Base-by-base conservation (phyloP, 306 rosid species). In the Parietaria judaica region DNA sequence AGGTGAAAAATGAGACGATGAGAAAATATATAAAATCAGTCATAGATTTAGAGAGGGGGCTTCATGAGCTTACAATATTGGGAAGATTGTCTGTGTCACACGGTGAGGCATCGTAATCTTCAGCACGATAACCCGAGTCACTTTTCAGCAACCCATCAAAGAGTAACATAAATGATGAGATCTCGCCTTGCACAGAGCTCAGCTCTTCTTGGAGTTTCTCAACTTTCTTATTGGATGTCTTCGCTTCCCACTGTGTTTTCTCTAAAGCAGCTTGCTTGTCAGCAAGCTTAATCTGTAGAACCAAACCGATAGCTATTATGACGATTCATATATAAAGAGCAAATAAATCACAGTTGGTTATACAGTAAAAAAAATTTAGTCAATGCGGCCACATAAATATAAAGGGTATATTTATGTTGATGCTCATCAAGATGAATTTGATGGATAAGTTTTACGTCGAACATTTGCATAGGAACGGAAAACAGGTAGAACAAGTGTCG, bases 201-300 rank as follows among this genome's bases (percentile, higher is more conserved):
- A 79, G 69, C 70, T 82, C 78, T 70, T 64, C 78, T 51, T 71
- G 71, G 49, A 82, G 84, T 72, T 70, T 79, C 60, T 76, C 87
- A 63, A 69, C 67, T 73, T 71, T 79, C 54, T 41, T 62, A 76
- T 76, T 84, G 50, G 94, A 79, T 62, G 95, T 80, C 78, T 71
- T 72, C 17, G 86, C 95, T 81, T 88, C 94, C 98, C 98, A 88
- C 49, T 80, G 86, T 69, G 78, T 73, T 78, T 78, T 92, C 67
- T 92, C 98, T 65, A 92, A 76, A 11, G 86, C 86, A 70, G 98
- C 98, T 81, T 92, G 96, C 84, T 85, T 92, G 65, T 92, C 98
- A 55, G 98, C 98, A 65, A 92, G 96, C 77, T 79, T 88, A 71
- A 88, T 84, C 98, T 92, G 77, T 41, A 41, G 41, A 66, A 66